These are phyloP conservation scores for Phytopythium mirpurense DNA, from an alignment of 352 stramenopile genomes.

Conservation along the genomic window DNA sequence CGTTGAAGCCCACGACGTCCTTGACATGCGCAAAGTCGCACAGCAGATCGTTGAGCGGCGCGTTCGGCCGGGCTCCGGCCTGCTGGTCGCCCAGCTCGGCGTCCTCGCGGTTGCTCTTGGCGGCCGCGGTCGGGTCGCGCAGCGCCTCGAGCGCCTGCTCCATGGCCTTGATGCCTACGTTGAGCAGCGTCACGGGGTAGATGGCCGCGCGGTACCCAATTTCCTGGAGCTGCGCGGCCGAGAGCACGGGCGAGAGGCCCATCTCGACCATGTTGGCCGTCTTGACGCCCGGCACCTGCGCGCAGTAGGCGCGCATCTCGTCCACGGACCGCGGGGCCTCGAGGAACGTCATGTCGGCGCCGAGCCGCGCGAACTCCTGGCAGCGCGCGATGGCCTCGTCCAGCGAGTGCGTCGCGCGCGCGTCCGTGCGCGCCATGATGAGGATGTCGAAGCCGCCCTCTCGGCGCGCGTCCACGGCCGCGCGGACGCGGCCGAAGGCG, in stretches of 20 bases:
- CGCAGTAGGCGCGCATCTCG: constrained; percentile 91
- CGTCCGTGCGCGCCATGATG: constrained; percentile 93
- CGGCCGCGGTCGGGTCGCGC: constrained; percentile 32
- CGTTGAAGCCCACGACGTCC: constrained; percentile 91
- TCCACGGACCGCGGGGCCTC: constrained; percentile 88
- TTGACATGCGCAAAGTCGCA: constrained; percentile 89
- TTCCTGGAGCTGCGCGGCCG: constrained; percentile 74
- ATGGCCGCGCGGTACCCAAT: constrained; percentile 93
- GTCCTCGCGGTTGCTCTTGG: background rate
- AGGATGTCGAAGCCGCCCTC: constrained; percentile 88
- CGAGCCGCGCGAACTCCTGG: constrained; percentile 86
- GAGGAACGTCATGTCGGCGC: constrained; percentile 95
- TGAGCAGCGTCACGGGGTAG: constrained; percentile 93
- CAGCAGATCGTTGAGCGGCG: constrained; percentile 78
- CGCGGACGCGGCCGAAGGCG: constrained; percentile 78
- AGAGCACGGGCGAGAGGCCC: constrained; percentile 90
- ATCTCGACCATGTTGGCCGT: constrained; percentile 86
- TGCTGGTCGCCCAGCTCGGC: constrained; percentile 15
- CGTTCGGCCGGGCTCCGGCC: constrained; percentile 28
- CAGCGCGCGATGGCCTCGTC: constrained; percentile 92
- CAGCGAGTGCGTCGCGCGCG: constrained; percentile 82
- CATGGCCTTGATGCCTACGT: constrained; percentile 92
- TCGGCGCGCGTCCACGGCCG: constrained; percentile 85
- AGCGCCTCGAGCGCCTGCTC: constrained; percentile 82
- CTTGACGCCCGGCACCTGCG: constrained; percentile 87